Base-by-base conservation (phyloP, 805 yeast genomes). In the Lachancea thermotolerans region DNA sequence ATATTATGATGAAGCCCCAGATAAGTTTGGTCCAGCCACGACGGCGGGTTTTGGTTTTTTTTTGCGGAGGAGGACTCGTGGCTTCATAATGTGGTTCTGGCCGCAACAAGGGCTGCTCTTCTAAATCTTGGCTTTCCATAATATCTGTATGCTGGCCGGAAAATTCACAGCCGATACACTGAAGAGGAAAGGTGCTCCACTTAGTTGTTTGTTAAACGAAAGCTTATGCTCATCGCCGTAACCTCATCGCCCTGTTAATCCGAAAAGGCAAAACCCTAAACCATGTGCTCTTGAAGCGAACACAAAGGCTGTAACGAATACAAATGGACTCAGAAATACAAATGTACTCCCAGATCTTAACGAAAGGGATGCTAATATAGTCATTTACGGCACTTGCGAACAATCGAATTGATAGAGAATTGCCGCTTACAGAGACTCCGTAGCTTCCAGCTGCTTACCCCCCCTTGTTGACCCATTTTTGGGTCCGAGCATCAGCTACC, bases 61-160 rank as follows among this genome's bases (percentile, higher is more conserved):
- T 15, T 28, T 30, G 29, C 10, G 37, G 32, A 3, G 21, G 43
- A 17, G 27, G 18, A n/a, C 15, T n/a, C n/a, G 33, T 34, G 12
- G 43, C 31, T 35, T 35, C 43, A 21, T 40, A 40, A 28, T 40
- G 16, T 25, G 29, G 15, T 16, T 33, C 33, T 12, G 43, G 25
- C 15, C 34, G 43, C n/a, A 40, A 25, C 11, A 40, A 21, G 3
- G 43, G 43, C 32, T 34, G 43, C 25, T 40, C 37, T 14, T 40
- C 43, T 29, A 40, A 40, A 14, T 40, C 43, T 12, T 25, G 34
- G 10, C 37, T 4, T 6, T 28, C 38, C 32, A 34, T 14, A 9
- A 17, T 28, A 14, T 5, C 21, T 25, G 32, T 21, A 21, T 21
- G 25, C 25, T 7, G 25, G 7, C 25, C 25, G 7, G 25, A 7